These are phyloP conservation scores for Aspergillus fischeri DNA, from an alignment of 2,329 filamentous ascomycete genomes.

Conservation along the genomic window DNA sequence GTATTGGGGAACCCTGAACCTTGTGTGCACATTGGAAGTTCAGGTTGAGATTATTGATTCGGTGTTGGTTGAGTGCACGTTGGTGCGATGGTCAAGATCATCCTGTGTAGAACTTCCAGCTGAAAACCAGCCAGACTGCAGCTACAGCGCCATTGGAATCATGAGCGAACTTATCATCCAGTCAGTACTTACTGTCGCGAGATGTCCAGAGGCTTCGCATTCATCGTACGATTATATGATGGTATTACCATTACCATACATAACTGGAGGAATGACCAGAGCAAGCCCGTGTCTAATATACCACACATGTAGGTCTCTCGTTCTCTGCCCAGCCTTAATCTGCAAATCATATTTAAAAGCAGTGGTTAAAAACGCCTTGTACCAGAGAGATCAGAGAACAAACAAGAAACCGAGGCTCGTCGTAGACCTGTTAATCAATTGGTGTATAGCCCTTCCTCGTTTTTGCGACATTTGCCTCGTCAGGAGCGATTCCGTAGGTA, in stretches of 20 bases:
- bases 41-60: too few relatives aligned
- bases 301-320: not conserved
- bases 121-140: too few relatives aligned
- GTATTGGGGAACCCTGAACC: too few relatives aligned
- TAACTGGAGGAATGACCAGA: not conserved
- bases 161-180: too few relatives aligned
- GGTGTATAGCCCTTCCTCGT: not conserved
- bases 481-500: conserved; percentile 10
- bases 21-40: too few relatives aligned
- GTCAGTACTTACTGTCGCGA: not conserved
- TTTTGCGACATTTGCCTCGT: conserved; percentile 4
- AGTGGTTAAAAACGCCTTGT: conserved; percentile 17
- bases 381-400: conserved; percentile 11
- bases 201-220: not conserved
- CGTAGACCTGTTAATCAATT: not conserved
- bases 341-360: conserved; percentile 12
- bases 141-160: too few relatives aligned
- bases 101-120: too few relatives aligned
- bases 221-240: not conserved
- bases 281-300: not conserved
- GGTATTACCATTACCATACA: not conserved
- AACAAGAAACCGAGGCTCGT: conserved; percentile 9
- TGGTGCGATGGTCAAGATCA: too few relatives aligned
- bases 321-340: not conserved
- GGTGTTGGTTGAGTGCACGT: too few relatives aligned